Base-by-base conservation (phyloP, 176 grass and related monocot species). In the Cymbopogon citratus region DNA sequence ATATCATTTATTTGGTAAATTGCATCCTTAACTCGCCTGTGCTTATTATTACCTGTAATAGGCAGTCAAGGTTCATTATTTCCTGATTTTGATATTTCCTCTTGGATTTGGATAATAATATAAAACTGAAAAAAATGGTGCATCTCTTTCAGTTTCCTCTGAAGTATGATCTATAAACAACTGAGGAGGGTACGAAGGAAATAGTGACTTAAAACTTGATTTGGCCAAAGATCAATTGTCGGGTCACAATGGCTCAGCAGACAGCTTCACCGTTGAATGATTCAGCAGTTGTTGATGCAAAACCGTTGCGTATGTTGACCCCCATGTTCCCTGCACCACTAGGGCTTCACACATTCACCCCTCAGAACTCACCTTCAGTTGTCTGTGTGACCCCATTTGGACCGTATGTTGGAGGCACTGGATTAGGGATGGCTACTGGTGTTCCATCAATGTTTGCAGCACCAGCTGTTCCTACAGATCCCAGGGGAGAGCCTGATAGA, bases 261-360 rank as follows among this genome's bases (percentile, higher is more conserved):
- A 38, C 54, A 1, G 46, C 82, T 74, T 80, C 85, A 38, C 39
- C 14, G 0, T 52, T 63, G 21, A 71, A 80, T n/a, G 80, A 89
- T 73, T 39, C 87, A 61, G 69, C 46, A 14, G 94, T 91, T 38
- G 23, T 96, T 29, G 86, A 97, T 14, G 91, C 86, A 40, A 93
- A 97, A 76, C 94, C 91, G 49, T 77, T 97, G 84, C 86, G 86
- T 48, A 89, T 81, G 33, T 81, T 97, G 82, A 83, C 94, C 51
- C 94, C 91, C 34, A 97, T 97, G 94, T 93, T 93, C 68, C 94
- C 94, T 46, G 88, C 91, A 1, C 78, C 91, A 28, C 88, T 91
- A 2, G 91, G 94, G 45, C 60, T 91, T 39, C 80, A 89, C 87
- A 91, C 87, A 71, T 97, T 82, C 78, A 84, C 81, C 63, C 81